These are phyloP conservation scores for Paramecium octaurelia DNA, from an alignment of 73 alveolate species.

Conservation along the genomic window DNA sequence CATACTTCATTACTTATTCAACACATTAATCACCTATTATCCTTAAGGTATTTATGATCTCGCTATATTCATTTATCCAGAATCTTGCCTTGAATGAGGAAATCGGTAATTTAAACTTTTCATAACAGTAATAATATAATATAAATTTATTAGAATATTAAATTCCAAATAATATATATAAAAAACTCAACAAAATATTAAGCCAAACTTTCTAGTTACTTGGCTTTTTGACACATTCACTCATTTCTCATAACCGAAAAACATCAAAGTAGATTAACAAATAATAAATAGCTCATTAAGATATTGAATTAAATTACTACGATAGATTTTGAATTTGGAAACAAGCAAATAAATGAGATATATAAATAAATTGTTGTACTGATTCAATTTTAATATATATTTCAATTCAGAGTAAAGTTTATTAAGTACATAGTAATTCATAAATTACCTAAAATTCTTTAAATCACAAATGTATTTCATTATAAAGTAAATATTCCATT, in stretches of 20 bases:
- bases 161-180: neutral
- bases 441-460: too few species aligned
- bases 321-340: neutral
- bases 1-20: neutral
- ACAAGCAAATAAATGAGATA: too few species aligned
- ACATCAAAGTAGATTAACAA: too few species aligned
- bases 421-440: too few species aligned
- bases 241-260: neutral
- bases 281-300: too few species aligned
- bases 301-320: too few species aligned
- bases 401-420: too few species aligned
- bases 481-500: too few species aligned
- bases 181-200: neutral
- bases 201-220: neutral
- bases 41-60: neutral
- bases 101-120: conserved; percentile 14
- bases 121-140: conserved; percentile 8
- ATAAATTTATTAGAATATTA: neutral
- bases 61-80: neutral
- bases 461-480: neutral
- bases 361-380: too few species aligned
- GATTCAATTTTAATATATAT: too few species aligned
- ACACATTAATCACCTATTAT: neutral
- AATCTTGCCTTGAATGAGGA: conserved; percentile 16
- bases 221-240: neutral